Conservation (phyloP, 495 filamentous ascomycete genomes). For the Penicillium bialowiezense region DNA sequence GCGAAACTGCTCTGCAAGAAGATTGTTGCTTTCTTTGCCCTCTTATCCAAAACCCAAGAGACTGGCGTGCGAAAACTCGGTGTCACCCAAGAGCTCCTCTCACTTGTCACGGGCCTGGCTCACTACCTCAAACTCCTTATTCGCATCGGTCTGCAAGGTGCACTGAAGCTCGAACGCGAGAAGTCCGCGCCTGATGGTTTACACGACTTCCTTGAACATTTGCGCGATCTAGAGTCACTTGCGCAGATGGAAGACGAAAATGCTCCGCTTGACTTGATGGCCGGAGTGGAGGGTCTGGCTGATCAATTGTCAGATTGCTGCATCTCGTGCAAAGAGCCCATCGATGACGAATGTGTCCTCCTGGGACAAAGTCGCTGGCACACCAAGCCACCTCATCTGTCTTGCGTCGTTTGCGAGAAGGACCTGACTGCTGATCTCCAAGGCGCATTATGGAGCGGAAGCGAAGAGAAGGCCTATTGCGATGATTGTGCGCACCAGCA, state of each 20-base stretch:
- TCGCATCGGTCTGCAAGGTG: conserved; percentile 90
- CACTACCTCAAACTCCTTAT: conserved; percentile 99
- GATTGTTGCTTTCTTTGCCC: conserved; percentile 94
- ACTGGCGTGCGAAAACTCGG: conserved; percentile 82
- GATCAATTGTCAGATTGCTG: conserved; percentile 82
- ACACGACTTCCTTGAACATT: conserved; percentile 73
- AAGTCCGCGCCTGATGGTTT: conserved; percentile 69
- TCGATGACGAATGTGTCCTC: conserved; percentile 88
- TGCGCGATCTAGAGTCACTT: conserved; percentile 69
- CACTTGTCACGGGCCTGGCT: conserved; percentile 91
- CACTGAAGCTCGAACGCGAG: conserved; percentile 87
- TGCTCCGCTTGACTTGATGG: conserved; percentile 67
- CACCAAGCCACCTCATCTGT: conserved; percentile 62
- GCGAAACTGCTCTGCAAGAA: conserved; percentile 99
- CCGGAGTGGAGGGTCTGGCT: conserved; percentile 70
- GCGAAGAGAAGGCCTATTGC: conserved; percentile 67
- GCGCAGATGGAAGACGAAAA: conserved; percentile 60
- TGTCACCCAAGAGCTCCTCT: conserved; percentile 94
- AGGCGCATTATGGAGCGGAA: conserved; percentile 64
- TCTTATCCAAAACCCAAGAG: conserved; percentile 91
- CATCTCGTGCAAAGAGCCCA: conserved; percentile 71
- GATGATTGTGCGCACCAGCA: conserved; percentile 56
- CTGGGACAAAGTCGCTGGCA: conserved; percentile 78
- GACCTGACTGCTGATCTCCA: conserved; percentile 63
- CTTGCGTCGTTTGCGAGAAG: conserved; percentile 69